These are phyloP conservation scores for Apiotrichum mycotoxinovorans DNA, from an alignment of 1,284 basidiomycete genomes.

Conservation along the genomic window DNA sequence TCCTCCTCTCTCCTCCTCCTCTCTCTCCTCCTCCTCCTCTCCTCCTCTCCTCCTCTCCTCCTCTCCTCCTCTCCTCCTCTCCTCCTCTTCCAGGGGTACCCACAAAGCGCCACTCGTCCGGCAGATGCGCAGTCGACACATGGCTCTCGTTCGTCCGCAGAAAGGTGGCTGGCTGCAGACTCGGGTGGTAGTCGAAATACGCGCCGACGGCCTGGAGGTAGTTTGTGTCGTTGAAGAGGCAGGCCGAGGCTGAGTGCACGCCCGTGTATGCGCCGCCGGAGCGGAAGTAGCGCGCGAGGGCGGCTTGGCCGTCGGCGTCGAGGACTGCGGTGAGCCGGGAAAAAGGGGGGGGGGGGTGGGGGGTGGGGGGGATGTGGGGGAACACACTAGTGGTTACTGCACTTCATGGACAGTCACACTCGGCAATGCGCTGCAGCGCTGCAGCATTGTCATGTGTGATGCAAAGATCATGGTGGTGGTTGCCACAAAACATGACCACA, in stretches of 20 bases:
- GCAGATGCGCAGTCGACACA: constrained; percentile 61
- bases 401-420: too few species aligned
- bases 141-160: constrained; percentile 56
- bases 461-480: too few species aligned
- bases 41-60: too few species aligned
- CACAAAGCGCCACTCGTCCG: constrained; percentile 58
- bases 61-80: neutral
- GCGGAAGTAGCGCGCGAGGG: constrained; percentile 64
- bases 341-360: neutral
- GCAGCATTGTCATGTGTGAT: too few species aligned
- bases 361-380: neutral
- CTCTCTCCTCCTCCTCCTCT: too few species aligned
- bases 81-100: constrained; percentile 8
- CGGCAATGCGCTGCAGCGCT: too few species aligned
- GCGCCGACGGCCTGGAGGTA: constrained; percentile 56
- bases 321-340: constrained; percentile 55
- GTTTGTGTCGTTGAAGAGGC: constrained; percentile 63
- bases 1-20: neutral
- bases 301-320: constrained; percentile 58
- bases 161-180: constrained; percentile 61
- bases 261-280: constrained; percentile 46
- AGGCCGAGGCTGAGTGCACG: constrained; percentile 61
- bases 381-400: too few species aligned
- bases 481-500: too few species aligned
- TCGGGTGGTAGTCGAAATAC: constrained; percentile 70